phyloP scores from a whole-genome alignment of 192 early-diverging fungal species.

The Backusella parvicylindrica region DNA sequence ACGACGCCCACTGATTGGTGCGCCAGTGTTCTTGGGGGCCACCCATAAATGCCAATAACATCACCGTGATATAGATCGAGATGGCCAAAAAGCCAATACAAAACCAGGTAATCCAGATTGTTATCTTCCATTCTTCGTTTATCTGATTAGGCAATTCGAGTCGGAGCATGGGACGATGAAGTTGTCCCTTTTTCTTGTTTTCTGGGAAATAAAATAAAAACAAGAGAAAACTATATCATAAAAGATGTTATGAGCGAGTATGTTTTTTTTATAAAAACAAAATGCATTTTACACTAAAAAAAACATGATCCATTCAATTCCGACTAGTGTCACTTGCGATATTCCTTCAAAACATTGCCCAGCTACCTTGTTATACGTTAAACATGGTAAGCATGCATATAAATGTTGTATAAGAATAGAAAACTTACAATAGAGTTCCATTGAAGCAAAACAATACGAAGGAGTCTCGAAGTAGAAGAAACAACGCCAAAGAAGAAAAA shows the following conservation, averaged over 20 bases:
- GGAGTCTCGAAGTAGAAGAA: constrained; percentile 50
- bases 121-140: constrained; percentile 44
- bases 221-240: constrained; percentile 60
- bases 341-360: constrained; percentile 52
- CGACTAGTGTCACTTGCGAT: constrained; percentile 60
- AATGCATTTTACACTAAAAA: constrained; percentile 53
- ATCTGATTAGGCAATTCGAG: constrained; percentile 18
- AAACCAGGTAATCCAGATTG: constrained; percentile 52
- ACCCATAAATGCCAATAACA: constrained; percentile 44
- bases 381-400: no score
- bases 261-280: constrained; percentile 16
- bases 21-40: constrained; percentile 47
- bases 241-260: neutral
- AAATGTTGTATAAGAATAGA: no score
- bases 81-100: constrained; percentile 48
- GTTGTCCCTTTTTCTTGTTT: constrained; percentile 43
- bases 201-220: constrained; percentile 69
- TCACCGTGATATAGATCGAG: constrained; percentile 45
- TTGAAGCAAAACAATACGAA: constrained; percentile 53
- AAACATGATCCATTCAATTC: constrained; percentile 62
- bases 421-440: constrained; percentile 46
- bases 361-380: neutral
- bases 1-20: constrained; percentile 63
- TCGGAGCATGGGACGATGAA: constrained; percentile 20
- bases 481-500: constrained; percentile 52